These are phyloP conservation scores for Diplodia sapinea DNA, from an alignment of 2,329 filamentous ascomycete genomes.

Conservation along the genomic window DNA sequence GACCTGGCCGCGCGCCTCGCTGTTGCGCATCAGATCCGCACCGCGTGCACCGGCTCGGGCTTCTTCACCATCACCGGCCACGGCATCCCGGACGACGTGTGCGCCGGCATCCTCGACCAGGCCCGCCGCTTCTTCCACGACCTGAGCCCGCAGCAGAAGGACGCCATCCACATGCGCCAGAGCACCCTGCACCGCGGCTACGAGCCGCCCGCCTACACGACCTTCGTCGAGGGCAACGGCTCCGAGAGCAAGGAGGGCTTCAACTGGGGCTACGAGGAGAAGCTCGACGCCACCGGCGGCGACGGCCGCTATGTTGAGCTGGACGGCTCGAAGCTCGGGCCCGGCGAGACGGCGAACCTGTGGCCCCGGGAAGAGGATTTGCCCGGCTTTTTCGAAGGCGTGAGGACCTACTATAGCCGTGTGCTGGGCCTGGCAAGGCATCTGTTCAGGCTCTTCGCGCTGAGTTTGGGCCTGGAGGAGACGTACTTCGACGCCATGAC, in stretches of 20 bases:
- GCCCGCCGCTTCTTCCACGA: conserved; percentile 48
- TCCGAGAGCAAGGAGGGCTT: conserved; percentile 52
- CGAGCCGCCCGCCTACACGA: conserved; percentile 51
- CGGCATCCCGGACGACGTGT: conserved; percentile 39
- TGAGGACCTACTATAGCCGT: conserved; percentile 49
- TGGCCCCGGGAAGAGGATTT: conserved; percentile 50
- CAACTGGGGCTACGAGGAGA: conserved; percentile 52
- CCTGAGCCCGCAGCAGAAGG: conserved; percentile 44
- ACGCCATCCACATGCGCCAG: conserved; percentile 48
- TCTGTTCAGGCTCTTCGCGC: conserved; percentile 50
- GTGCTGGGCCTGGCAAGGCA: conserved; percentile 49
- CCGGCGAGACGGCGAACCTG: conserved; percentile 44
- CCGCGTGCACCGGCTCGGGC: conserved; percentile 48
- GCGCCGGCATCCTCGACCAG: conserved; percentile 44
- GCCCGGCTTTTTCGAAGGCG: conserved; percentile 46
- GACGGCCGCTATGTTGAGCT: conserved; percentile 51
- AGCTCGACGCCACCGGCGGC: conserved; percentile 48
- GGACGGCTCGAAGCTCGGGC: conserved; percentile 41
- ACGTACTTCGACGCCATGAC: conserved; percentile 49
- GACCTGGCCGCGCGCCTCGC: conserved; percentile 42
- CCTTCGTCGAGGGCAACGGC: conserved; percentile 45
- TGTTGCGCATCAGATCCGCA: conserved; percentile 48
- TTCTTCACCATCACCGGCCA: conserved; percentile 52
- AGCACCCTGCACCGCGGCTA: conserved; percentile 50
- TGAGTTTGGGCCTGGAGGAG: conserved; percentile 48